phyloP scores from a whole-genome alignment of 2,329 filamentous ascomycete species.

The Ophiostoma sp. region DNA sequence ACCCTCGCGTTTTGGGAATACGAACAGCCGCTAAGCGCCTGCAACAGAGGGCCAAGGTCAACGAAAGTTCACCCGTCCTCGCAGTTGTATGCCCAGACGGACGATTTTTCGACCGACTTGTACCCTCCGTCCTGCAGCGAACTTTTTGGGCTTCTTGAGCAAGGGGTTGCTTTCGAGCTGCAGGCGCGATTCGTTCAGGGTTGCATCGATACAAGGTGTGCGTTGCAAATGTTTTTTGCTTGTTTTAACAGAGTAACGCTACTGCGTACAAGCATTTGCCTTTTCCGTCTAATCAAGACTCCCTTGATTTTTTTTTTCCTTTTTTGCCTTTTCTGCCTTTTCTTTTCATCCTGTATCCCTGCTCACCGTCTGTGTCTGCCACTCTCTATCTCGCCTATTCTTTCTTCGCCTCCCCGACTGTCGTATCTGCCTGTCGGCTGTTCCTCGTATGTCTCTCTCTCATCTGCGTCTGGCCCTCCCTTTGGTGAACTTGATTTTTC shows the following conservation, averaged over 20 bases:
- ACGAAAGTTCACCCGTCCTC: not conserved
- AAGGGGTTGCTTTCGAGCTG: not conserved
- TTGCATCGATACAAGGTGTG: not conserved
- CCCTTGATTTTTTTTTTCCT: not conserved
- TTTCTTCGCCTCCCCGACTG: not conserved
- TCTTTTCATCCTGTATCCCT: not conserved
- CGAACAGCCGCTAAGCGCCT: conserved; percentile 16
- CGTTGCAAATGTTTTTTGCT: not conserved
- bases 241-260: not conserved
- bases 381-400: not conserved
- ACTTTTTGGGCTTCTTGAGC: not conserved
- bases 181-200: not conserved
- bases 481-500: not conserved
- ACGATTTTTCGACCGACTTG: not conserved
- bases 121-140: not conserved
- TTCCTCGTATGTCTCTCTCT: not conserved
- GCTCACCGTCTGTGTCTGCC: not conserved
- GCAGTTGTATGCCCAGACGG: not conserved
- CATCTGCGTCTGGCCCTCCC: not conserved
- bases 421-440: not conserved
- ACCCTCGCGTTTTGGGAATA: not conserved
- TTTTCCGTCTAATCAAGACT: conserved; percentile 4
- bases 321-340: not conserved
- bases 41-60: not conserved
- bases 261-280: not conserved